Evolutionary conservation across 805 yeast genomes (phyloP).

Genomic region (Wickerhamiella sergipiensis): DNA sequence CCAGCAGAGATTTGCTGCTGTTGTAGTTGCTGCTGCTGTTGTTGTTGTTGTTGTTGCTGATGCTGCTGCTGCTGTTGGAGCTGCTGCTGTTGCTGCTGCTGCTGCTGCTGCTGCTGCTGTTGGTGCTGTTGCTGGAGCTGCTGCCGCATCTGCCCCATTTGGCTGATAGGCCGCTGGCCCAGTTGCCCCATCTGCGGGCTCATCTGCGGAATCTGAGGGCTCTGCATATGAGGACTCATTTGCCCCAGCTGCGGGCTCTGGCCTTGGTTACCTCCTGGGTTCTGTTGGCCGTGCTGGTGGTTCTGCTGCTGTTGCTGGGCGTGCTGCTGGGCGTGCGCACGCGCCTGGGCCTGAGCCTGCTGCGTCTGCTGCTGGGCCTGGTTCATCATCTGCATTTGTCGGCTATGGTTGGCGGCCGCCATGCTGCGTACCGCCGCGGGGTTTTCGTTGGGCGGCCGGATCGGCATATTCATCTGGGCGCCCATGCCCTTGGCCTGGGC

Average conservation of each 20-base stretch:
- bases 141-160: constrained; percentile 5
- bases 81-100: constrained; percentile 12
- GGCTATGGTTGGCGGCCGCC: neutral
- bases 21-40: constrained; percentile 19
- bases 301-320: constrained; percentile 14
- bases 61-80: constrained; percentile 8
- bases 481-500: neutral
- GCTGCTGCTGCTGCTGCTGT: constrained; percentile 20
- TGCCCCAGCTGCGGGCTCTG: neutral
- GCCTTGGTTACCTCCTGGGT: neutral
- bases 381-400: constrained; percentile 2
- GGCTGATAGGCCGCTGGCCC: neutral
- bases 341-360: neutral
- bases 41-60: constrained; percentile 12
- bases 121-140: constrained; percentile 18
- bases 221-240: neutral
- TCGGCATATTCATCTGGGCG: neutral
- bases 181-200: constrained; percentile 1
- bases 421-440: neutral
- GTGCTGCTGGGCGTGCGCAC: neutral
- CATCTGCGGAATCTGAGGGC: neutral
- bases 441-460: neutral
- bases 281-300: constrained; percentile 1
- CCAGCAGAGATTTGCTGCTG: constrained; percentile 4
- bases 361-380: constrained; percentile 1